phyloP scores from a whole-genome alignment of 225 moss, liverwort and hornwort genomes.

The Marchantia polymorpha region DNA sequence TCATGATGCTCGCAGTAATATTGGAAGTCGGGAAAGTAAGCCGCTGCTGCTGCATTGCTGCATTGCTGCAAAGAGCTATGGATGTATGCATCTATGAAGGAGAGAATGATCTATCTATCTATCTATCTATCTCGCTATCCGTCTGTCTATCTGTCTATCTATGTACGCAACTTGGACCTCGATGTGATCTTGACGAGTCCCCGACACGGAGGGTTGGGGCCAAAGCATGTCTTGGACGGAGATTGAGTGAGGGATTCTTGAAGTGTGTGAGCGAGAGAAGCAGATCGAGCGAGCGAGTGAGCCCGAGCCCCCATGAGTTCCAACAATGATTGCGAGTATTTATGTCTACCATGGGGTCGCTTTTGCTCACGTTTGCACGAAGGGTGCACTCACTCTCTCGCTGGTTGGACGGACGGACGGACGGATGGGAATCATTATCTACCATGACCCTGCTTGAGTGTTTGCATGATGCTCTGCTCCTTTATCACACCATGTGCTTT shows the following conservation, averaged over 20 bases:
- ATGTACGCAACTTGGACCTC: background rate
- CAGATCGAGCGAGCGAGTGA: no score
- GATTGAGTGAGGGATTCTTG: slow-evolving; percentile 1
- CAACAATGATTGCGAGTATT: slow-evolving; percentile 8
- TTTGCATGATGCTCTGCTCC: background rate
- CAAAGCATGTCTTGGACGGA: background rate
- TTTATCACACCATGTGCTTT: slow-evolving; percentile 6
- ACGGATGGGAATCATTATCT: background rate
- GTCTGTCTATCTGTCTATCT: background rate
- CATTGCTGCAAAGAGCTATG: background rate
- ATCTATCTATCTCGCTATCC: background rate
- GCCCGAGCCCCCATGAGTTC: background rate
- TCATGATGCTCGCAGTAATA: background rate
- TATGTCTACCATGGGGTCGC: background rate
- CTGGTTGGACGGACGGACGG: background rate
- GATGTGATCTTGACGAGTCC: background rate
- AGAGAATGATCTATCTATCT: no score
- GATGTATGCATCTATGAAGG: background rate
- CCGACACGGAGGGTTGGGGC: background rate
- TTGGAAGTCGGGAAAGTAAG: background rate
- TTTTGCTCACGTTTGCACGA: slow-evolving; percentile 8
- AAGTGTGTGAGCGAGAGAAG: background rate
- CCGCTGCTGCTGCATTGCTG: no score
- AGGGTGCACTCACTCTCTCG: background rate
- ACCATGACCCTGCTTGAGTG: background rate